Base-by-base conservation (phyloP, 441 rosid species). In the Hypseocharis bilobata region DNA sequence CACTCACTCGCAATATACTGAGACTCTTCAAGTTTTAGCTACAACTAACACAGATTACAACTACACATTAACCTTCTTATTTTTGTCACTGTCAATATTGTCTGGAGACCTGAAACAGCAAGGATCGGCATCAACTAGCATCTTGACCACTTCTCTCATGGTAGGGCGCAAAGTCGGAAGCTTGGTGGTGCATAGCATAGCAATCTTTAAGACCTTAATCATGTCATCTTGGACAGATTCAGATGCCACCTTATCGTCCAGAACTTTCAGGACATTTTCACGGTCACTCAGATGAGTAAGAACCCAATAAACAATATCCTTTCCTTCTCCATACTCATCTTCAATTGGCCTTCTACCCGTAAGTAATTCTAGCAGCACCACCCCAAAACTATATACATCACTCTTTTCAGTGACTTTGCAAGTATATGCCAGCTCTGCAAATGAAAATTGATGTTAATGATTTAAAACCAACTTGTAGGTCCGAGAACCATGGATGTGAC, bases 311-410 rank as follows among this genome's bases (percentile, higher is more conserved):
- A 86, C 96, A 0, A 92, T 79, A 30, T 88, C 92, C 73, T 84
- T 84, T 0, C 89, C 93, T 42, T 88, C 96, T 42, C 93, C 93
- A 17, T 84, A 89, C 65, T 73, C 78, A 0, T 88, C 93, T 68
- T 89, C 98, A 3, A 84, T 58, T 0, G 96, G 83, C 40, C 66
- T 75, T 63, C 79, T 81, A 20, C 96, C 84, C 0, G 91, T 88
- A 1, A 80, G 73, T 22, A 92, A 56, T 70, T 92, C 96, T 22
- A 88, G 80, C 34, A 92, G 85, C 66, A 92, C 93, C 26, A 92
- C 88, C 0, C 98, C 96, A 10, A 84, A 89, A 62, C 96, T 89
- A 63, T 86, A 88, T 2, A 89, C 93, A 11, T 92, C 98, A 8
- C 83, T 85, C 74, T 88, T 92, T 65, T 82, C 90, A 0, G 82